These are phyloP conservation scores for Mycothermus thermophilus DNA, from an alignment of 495 filamentous ascomycete genomes.

Conservation along the genomic window DNA sequence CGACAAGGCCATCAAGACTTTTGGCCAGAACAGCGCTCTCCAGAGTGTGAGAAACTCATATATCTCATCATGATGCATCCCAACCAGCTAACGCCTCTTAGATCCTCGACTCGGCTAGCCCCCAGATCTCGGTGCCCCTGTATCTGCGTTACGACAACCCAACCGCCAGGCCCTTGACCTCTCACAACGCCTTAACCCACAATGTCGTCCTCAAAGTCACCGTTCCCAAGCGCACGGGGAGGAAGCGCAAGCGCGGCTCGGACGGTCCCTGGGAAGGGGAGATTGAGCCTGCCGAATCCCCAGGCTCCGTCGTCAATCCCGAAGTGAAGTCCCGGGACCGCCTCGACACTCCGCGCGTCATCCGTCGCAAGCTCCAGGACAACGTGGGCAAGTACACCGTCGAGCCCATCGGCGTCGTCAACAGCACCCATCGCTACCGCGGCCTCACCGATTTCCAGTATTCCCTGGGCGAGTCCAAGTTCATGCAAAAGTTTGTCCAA, in stretches of 20 bases:
- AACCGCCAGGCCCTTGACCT: constrained; percentile 57
- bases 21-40: constrained; percentile 54
- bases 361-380: constrained; percentile 57
- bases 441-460: constrained; percentile 61
- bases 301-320: constrained; percentile 1
- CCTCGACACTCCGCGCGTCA: constrained; percentile 26
- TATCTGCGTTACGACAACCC: constrained; percentile 67
- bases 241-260: constrained; percentile 66
- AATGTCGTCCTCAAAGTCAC: constrained; percentile 79
- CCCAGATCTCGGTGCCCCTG: constrained; percentile 39
- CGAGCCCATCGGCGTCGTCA: constrained; percentile 57
- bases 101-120: constrained; percentile 24
- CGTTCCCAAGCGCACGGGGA: constrained; percentile 71
- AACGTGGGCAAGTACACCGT: constrained; percentile 55
- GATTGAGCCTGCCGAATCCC: constrained; percentile 9
- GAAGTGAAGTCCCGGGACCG: constrained; percentile 26
- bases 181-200: constrained; percentile 53
- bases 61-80: neutral
- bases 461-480: constrained; percentile 43
- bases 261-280: constrained; percentile 45
- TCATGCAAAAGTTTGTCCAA: constrained; percentile 52
- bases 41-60: constrained; percentile 39
- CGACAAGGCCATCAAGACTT: constrained; percentile 65
- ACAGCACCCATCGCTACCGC: constrained; percentile 76
- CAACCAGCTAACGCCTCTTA: constrained; percentile 6